Evolutionary conservation across 768 basidiomycete species (phyloP), one percentile per base, ranked within the genome.

Genomic region (Lactarius deliciosus): DNA sequence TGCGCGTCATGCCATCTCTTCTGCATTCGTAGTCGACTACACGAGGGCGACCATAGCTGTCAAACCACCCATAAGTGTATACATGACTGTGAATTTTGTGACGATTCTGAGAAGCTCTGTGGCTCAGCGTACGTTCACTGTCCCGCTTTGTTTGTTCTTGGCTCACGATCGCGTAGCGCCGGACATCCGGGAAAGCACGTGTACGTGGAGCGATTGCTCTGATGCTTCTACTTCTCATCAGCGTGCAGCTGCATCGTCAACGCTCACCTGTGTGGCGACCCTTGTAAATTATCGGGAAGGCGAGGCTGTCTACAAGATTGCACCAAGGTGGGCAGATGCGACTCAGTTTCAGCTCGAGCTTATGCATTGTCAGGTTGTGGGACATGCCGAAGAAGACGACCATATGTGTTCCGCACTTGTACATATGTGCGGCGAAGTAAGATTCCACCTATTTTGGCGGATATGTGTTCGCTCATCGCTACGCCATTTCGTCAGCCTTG

Each of bases 391-490:
- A 1, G 79, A 78, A 1, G 79, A 78, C 0, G 81, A 79, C 6
- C 87, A 88, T 69, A 63, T 81, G 62, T 88, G 86, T 69, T 80
- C 85, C 0, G 83, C 86, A 2, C 74, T 75, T n/a, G 70, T 80
- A 0, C 87, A 88, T 65, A 80, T 80, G 43, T 88, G 87, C 62
- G 86, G 85, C 22, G 74, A 81, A 79, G 87, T 83, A 66, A 65
- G 76, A 32, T 28, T 25, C 2, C 3, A 28, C 34, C 15, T 40
- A 11, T 9, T 8, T 7, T 28, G 6, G 1, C 10, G 28, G 1
- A 6, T 3, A 2, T 9, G 5, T 57, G 36, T n/a, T 1, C 16
- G 22, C 47, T 47, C 4, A 50, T 25, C 4, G 13, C 36, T n/a
- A 30, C 2, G 20, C 9, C 5, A 10, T 13, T 32, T 41, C 18